Percentiles rank a stretch among this genome's conserved stretches.
phyloP scores from a whole-genome alignment of 2,329 filamentous ascomycete species.

The Decorospora gaudefroyi region DNA sequence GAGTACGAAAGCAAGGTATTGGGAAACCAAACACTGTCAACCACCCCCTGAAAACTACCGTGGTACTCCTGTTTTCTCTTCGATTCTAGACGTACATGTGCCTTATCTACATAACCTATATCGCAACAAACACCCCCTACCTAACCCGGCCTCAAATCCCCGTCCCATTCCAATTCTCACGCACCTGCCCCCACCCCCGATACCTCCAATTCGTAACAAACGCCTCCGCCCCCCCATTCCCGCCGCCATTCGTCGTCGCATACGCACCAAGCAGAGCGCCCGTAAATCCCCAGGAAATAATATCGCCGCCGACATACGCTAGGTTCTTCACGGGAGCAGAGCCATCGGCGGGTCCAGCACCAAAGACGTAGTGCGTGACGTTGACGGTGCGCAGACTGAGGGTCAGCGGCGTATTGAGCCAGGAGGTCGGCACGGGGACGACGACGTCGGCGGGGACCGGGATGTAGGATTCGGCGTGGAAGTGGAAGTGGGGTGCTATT shows the following conservation, averaged over 20 bases:
- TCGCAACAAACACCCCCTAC: no score
- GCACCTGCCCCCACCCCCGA: slow-evolving; percentile 23
- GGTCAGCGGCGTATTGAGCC: slow-evolving; percentile 46
- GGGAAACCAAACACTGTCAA: no score
- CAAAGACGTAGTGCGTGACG: slow-evolving; percentile 52
- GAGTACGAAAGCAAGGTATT: no score
- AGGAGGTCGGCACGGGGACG: slow-evolving; percentile 48
- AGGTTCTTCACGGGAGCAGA: slow-evolving; percentile 18
- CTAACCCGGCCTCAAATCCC: no score
- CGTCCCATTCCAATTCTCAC: slow-evolving; percentile 14
- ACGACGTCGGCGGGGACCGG: slow-evolving; percentile 47
- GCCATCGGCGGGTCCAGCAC: slow-evolving; percentile 26
- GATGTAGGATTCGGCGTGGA: slow-evolving; percentile 52
- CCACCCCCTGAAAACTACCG: no score
- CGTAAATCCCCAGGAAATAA: slow-evolving; percentile 43
- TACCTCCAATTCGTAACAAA: slow-evolving; percentile 57
- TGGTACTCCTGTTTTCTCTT: no score
- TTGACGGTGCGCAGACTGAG: slow-evolving; percentile 53
- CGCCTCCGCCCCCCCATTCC: slow-evolving; percentile 50
- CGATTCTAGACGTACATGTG: no score
- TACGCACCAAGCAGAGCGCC: slow-evolving; percentile 59
- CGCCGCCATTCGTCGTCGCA: slow-evolving; percentile 59
- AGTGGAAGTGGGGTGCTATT: slow-evolving; percentile 50
- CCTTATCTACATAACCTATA: no score
- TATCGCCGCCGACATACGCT: slow-evolving; percentile 29